These are phyloP conservation scores for Pinus tabuliformis DNA, from an alignment of 75 land plant species.

Conservation along the genomic window DNA sequence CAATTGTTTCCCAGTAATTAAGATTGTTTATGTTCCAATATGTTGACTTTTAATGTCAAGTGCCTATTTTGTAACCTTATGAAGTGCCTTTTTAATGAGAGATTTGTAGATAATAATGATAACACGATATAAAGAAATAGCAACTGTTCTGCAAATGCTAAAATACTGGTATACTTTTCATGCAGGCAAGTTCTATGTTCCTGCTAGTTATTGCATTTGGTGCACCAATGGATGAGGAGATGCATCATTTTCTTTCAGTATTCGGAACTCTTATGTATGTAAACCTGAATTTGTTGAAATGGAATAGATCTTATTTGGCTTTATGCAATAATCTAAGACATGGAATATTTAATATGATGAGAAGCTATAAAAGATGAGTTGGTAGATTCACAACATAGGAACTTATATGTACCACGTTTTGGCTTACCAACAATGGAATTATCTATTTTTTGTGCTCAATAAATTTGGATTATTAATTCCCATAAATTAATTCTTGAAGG, in stretches of 20 bases:
- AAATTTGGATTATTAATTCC: no score
- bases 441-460: no score
- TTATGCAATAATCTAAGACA: no score
- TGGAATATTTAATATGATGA: no score
- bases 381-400: no score
- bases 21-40: background rate
- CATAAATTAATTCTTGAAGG: no score
- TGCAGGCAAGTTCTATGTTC: slow-evolving; percentile 88
- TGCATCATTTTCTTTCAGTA: slow-evolving; percentile 58
- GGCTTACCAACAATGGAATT: no score
- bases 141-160: background rate
- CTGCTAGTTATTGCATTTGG: slow-evolving; percentile 46
- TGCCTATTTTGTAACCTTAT: background rate
- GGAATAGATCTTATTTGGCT: background rate
- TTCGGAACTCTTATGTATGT: slow-evolving; percentile 77
- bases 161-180: background rate
- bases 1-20: background rate
- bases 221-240: slow-evolving; percentile 40
- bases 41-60: background rate
- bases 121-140: background rate
- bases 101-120: background rate
- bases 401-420: no score
- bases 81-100: background rate
- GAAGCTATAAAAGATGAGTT: no score
- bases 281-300: background rate